Base-by-base conservation (phyloP, 139 green algal genomes). In the Auxenochlorella protothecoides region DNA sequence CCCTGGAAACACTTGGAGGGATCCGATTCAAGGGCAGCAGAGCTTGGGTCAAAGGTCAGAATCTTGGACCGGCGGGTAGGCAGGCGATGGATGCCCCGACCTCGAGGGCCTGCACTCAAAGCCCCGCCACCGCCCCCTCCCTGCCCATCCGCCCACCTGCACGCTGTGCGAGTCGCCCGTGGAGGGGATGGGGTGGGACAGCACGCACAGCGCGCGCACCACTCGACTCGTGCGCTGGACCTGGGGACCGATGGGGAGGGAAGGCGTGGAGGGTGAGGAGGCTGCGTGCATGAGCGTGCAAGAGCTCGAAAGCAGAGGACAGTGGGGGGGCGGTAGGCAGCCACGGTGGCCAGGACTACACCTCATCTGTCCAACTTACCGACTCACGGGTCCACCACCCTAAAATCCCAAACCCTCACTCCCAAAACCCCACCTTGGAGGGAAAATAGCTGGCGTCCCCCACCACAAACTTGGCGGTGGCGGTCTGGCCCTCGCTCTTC, bases 171-270 rank as follows among this genome's bases (percentile, higher is more conserved):
- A 78, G 82, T 98, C 90, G 75, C 89, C 81, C 13, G 94, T 98
- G 85, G 91, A 90, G 72, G 94, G 93, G 80, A 99, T 96, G 64
- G 95, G 95, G 81, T 99, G 95, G 79, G 72, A 89, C 63, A 93
- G 73, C 70, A 99, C 87, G 81, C 90, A 96, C 66, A 97, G 92
- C 56, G 90, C 89, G 2, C 95, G 80, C 70, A 98, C 95, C 59
- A 99, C 95, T 56, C 90, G 85, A 59, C 75, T 71, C n/a, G 79
- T 80, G 55, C 77, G 75, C 14, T 73, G 65, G 14, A 72, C 74
- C 77, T 86, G 87, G 52, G 66, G 68, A 3, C 27, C 27, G 27
- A 44, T 44, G 27, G 27, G 27, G 27, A 44, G 27, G 27, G 0
- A 44, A 44, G 27, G 27, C 27, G 27, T 44, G 27, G 27, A 44